A percentile compares a stretch with the other conserved stretches of the same genome.
Conservation (phyloP, 192 early-diverging fungal species). For the Linderina pennispora region DNA sequence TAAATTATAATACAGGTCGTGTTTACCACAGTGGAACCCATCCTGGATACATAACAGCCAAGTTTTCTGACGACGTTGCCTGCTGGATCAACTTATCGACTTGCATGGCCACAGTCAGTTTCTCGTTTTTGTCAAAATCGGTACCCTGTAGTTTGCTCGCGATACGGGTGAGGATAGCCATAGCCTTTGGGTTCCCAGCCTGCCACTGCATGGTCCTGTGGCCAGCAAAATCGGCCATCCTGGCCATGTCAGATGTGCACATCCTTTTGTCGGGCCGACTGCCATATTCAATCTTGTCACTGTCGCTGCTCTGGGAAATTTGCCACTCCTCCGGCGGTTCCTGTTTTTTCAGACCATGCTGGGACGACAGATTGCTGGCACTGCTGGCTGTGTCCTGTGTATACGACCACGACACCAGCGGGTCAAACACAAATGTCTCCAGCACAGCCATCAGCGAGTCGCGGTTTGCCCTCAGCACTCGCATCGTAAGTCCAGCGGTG, state of each 20-base stretch:
- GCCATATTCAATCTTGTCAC: no score
- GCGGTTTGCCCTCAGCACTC: slow-evolving; percentile 90
- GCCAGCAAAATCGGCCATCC: no score
- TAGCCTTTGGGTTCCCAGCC: slow-evolving; percentile 69
- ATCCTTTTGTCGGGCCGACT: no score
- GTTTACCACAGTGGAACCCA: slow-evolving; percentile 40
- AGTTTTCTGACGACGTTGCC: slow-evolving; percentile 87
- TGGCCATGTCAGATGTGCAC: slow-evolving; percentile 2
- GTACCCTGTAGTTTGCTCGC: slow-evolving; percentile 93
- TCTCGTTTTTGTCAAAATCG: slow-evolving; percentile 82
- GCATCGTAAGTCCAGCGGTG: slow-evolving; percentile 95
- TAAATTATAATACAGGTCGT: no score
- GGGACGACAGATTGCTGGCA: background rate
- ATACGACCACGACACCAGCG: slow-evolving; percentile 42
- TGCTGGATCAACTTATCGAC: slow-evolving; percentile 89
- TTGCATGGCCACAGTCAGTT: slow-evolving; percentile 79
- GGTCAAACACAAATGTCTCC: slow-evolving; percentile 98
- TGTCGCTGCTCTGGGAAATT: no score
- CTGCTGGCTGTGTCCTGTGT: slow-evolving; percentile 2
- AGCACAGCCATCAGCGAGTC: slow-evolving; percentile 98
- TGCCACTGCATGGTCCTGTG: no score
- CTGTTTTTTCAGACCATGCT: background rate
- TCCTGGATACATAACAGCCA: slow-evolving; percentile 42
- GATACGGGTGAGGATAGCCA: slow-evolving; percentile 86
- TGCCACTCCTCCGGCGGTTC: slow-evolving; percentile 1